phyloP scores from a whole-genome alignment of 2,329 filamentous ascomycete genomes.

The Colletotrichum orbiculare region DNA sequence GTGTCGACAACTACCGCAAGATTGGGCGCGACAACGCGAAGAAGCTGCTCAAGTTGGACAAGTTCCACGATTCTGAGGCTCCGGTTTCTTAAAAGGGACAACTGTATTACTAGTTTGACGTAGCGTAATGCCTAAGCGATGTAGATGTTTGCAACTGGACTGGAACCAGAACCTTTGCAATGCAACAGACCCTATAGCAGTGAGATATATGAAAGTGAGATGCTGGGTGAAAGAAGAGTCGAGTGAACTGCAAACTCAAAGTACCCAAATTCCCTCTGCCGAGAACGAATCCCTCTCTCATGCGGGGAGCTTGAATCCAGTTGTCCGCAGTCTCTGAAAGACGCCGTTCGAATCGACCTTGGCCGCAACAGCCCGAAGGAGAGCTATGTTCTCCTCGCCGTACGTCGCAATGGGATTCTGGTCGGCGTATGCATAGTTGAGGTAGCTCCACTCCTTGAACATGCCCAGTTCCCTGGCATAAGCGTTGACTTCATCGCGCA shows the following conservation, averaged over 20 bases:
- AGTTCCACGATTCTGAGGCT: constrained; percentile 47
- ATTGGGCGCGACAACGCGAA: constrained; percentile 58
- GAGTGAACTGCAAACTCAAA: no score
- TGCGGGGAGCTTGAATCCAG: constrained; percentile 44
- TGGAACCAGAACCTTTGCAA: no score
- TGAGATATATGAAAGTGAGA: no score
- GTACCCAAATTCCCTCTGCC: no score
- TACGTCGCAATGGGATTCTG: constrained; percentile 53
- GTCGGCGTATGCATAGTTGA: constrained; percentile 56
- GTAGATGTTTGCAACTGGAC: no score
- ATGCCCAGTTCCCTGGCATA: constrained; percentile 43
- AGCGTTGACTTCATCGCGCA: constrained; percentile 64
- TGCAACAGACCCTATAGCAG: no score
- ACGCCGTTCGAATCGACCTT: constrained; percentile 48
- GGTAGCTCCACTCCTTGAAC: constrained; percentile 51
- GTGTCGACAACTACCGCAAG: constrained; percentile 47
- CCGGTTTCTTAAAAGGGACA: constrained; percentile 5
- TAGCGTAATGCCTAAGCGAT: background rate
- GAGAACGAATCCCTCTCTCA: background rate
- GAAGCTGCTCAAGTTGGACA: constrained; percentile 51
- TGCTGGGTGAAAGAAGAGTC: no score
- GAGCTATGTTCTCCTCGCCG: constrained; percentile 47
- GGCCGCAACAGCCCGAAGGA: constrained; percentile 42
- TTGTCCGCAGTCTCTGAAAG: constrained; percentile 47
- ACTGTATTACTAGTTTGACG: background rate